Evolutionary conservation across 139 green algal species (phyloP), one percentile per base, ranked within the genome.

Genomic region (Asterochloris erici): DNA sequence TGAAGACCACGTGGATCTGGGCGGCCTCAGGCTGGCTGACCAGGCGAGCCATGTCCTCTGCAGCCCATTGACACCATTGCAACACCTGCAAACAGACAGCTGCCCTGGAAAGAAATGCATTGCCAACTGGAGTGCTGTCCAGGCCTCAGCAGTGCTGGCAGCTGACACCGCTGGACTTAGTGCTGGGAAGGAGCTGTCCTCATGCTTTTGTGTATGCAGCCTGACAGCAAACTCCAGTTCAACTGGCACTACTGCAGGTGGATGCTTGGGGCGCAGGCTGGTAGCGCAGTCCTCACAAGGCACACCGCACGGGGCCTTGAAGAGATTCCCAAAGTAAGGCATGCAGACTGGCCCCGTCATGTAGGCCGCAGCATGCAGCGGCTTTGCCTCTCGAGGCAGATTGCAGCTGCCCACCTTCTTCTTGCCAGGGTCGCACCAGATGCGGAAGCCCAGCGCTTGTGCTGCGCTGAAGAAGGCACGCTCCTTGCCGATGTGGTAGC

Each of bases 401-500:
- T 0, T 27, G 74, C 28, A 78, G 27, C 24, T 78, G 0, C 76
- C 10, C 80, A 89, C 86, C 83, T 63, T 82, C 23, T 79, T 82
- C 86, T 96, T 96, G 83, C 85, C 78, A 12, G 87, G n/a, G 19
- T 85, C 74, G 77, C 77, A 88, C 68, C 81, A 91, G 63, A 92
- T 84, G 24, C 87, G 82, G 82, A 75, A 89, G 24, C 89, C 88
- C 68, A 95, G 83, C 38, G 79, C 76, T 29, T 83, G 76, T 19
- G 93, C 93, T 0, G 88, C 88, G 23, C 88, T 89, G n/a, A 96
- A 83, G 85, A 90, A 95, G 0, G 87, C 87, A 0, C 89, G 81
- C 87, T 96, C 93, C 91, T 96, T 96, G 80, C 93, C 93, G 66
- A 95, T 93, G 86, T 92, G 91, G 85, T 96, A 96, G 27, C 82